Evolutionary conservation across 2,329 filamentous ascomycete species (phyloP), one percentile per base, ranked within the genome.

Genomic region (Aspergillus sp.): DNA sequence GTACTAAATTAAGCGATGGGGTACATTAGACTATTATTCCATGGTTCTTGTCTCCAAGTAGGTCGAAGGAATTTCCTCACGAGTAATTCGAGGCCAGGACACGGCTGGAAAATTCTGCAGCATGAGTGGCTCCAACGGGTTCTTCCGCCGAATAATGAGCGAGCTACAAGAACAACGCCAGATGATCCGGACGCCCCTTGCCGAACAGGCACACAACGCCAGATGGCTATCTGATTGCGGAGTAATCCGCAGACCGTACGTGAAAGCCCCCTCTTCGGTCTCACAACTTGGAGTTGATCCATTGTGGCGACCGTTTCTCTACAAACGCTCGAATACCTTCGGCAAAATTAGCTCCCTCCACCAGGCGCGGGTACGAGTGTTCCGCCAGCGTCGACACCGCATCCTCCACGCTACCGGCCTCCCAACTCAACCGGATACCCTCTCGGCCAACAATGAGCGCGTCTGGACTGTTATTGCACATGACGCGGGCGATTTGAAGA

Each of bases 251-350:
- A 36, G 32, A 36, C 32, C 32, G 32, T 36, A 36, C 32, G 12
- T 36, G 32, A 36, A 36, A 13, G 5, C 32, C 32, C 32, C 32
- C 32, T 36, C 32, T 13, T 36, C 32, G 2, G 32, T 36, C 23
- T 64, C 56, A 76, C 59, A 76, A 59, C 59, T 74, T 76, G 23
- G 68, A 73, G 45, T 70, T 63, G 43, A 63, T 63, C 89, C 89
- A 92, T 30, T 78, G 80, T 2, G 89, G 84, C 74, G 84, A 82
- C 69, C 89, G 80, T 79, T 87, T 91, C 82, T 92, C 89, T 23
- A 89, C 87, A 79, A 92, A 93, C 63, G 89, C 90, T 75, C 76
- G 79, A 19, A 92, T 82, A 0, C 90, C 91, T 76, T 92, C 90
- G 49, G 82, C 82, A 78, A 91, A 87, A 72, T 93, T 93, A 60